Conservation (phyloP, 441 rosid genomes). For the Sinapis alba region DNA sequence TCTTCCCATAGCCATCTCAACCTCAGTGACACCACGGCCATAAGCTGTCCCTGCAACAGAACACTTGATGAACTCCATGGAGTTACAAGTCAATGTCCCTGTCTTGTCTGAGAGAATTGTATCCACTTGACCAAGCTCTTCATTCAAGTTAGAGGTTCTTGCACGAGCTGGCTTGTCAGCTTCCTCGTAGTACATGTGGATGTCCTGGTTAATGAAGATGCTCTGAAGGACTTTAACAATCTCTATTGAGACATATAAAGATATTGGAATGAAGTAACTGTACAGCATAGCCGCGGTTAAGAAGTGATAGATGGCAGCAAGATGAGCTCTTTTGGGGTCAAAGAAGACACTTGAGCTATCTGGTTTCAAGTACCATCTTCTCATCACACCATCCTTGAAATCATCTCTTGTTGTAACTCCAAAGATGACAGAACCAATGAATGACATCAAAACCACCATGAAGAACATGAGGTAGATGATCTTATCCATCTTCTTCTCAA, state of each 20-base stretch:
- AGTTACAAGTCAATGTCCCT: slow-evolving; percentile 92
- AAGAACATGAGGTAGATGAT: slow-evolving; percentile 70
- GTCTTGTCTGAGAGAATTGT: slow-evolving; percentile 93
- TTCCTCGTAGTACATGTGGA: slow-evolving; percentile 79
- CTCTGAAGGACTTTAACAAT: slow-evolving; percentile 89
- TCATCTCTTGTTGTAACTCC: slow-evolving; percentile 71
- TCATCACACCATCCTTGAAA: slow-evolving; percentile 66
- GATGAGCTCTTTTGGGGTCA: slow-evolving; percentile 59
- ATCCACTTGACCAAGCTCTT: slow-evolving; percentile 96
- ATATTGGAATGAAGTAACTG: slow-evolving; percentile 85
- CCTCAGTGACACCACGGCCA: slow-evolving; percentile 84
- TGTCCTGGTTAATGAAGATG: slow-evolving; percentile 78
- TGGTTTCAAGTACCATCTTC: slow-evolving; percentile 91
- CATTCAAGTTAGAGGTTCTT: slow-evolving; percentile 91
- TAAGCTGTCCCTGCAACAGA: slow-evolving; percentile 85
- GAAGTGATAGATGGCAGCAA: slow-evolving; percentile 69
- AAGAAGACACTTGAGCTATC: slow-evolving; percentile 69
- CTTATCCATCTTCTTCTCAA: slow-evolving; percentile 80
- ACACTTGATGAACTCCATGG: slow-evolving; percentile 95
- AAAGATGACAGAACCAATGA: slow-evolving; percentile 73
- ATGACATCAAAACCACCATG: slow-evolving; percentile 57
- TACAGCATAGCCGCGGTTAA: slow-evolving; percentile 82
- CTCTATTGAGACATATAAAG: slow-evolving; percentile 89
- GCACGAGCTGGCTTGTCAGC: slow-evolving; percentile 85
- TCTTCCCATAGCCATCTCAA: slow-evolving; percentile 71